Conservation (phyloP, 345 rosid species). For the Dipteronia sinensis region DNA sequence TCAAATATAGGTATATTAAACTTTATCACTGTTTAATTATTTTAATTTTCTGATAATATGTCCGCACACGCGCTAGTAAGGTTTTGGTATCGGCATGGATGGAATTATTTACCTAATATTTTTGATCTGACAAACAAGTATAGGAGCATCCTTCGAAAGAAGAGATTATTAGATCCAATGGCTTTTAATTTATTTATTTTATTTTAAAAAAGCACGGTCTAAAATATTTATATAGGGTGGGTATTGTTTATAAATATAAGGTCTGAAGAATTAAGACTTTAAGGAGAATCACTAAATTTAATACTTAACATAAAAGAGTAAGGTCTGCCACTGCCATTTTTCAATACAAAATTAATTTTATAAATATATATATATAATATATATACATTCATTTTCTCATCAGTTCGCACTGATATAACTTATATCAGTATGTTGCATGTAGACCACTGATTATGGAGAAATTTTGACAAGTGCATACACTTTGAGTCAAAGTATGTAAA, state of each 20-base stretch:
- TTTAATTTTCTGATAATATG: not conserved
- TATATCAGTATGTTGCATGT: too few species aligned
- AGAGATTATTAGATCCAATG: conserved; percentile 57
- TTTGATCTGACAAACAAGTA: conserved; percentile 17
- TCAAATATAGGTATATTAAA: too few species aligned
- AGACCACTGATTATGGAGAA: too few species aligned
- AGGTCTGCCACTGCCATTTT: conserved; percentile 14
- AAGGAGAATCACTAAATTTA: conserved; percentile 19
- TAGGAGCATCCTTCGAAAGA: conserved; percentile 46
- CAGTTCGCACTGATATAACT: too few species aligned
- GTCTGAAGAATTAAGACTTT: conserved; percentile 23
- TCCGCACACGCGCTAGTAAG: conserved; percentile 2
- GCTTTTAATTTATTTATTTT: conserved; percentile 2
- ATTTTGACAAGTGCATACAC: too few species aligned
- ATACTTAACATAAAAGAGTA: conserved; percentile 15
- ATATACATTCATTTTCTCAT: too few species aligned
- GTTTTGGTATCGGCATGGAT: not conserved
- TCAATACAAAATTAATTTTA: not conserved
- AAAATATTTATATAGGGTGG: conserved; percentile 5
- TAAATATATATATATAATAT: too few species aligned
- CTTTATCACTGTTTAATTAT: too few species aligned
- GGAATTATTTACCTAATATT: not conserved
- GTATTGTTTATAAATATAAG: conserved; percentile 12
- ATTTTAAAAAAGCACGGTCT: conserved; percentile 20
- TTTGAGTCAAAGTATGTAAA: too few species aligned